Conservation (phyloP, 768 basidiomycete genomes). For the Leucosporidium scottii region DNA sequence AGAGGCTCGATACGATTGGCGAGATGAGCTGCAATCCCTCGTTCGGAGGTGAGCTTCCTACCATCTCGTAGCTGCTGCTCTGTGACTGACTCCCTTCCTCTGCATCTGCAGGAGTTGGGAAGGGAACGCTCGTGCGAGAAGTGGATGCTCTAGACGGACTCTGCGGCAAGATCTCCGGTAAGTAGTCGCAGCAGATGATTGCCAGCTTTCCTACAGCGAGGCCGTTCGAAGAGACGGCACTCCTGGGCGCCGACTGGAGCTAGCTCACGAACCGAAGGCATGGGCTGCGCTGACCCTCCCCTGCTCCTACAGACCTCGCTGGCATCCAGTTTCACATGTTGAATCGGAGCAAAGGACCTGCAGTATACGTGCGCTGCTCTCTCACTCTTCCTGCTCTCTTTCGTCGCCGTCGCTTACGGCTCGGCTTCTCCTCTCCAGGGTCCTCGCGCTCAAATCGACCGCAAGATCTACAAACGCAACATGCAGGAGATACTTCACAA, state of each 20-base stretch:
- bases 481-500: conserved; percentile 65
- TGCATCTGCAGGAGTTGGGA: conserved; percentile 52
- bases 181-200: conserved; percentile 36
- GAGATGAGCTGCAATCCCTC: conserved; percentile 86
- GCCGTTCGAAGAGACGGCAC: too few species aligned
- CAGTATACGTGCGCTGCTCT: conserved; percentile 61
- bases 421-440: conserved; percentile 50
- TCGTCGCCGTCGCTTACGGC: background rate
- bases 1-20: conserved; percentile 71
- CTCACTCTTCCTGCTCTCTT: background rate
- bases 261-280: too few species aligned
- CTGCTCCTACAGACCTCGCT: conserved; percentile 57
- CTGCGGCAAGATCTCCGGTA: conserved; percentile 75
- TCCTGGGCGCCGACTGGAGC: too few species aligned
- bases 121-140: conserved; percentile 83
- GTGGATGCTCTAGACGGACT: conserved; percentile 84
- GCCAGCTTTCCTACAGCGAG: too few species aligned
- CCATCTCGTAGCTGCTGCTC: too few species aligned
- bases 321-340: conserved; percentile 83
- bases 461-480: conserved; percentile 69
- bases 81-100: background rate
- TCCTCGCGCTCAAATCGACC: conserved; percentile 79
- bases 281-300: background rate
- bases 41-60: conserved; percentile 50
- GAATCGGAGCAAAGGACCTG: conserved; percentile 77